Evolutionary conservation across 768 basidiomycete species (phyloP).

Genomic region (Podaxis pistillaris): DNA sequence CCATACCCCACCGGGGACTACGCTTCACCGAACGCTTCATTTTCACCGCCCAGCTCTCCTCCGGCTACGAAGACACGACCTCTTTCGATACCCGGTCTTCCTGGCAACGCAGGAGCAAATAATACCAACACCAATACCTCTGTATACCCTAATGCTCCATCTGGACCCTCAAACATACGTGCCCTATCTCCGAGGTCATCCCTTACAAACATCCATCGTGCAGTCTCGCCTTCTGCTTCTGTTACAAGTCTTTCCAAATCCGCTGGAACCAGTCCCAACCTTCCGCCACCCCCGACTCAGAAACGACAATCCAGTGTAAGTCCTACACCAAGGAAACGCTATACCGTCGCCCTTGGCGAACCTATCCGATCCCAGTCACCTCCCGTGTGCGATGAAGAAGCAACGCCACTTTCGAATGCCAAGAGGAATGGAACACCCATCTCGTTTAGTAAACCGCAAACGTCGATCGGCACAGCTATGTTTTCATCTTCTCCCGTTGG

Average conservation of each 20-base stretch:
- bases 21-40: conserved; percentile 56
- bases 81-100: conserved; percentile 45
- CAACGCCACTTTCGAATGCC: not conserved
- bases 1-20: conserved; percentile 88
- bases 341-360: conserved; percentile 81
- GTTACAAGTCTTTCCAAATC: conserved; percentile 9
- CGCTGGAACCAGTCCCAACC: conserved; percentile 21
- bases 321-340: conserved; percentile 79
- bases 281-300: conserved; percentile 41
- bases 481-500: conserved; percentile 37
- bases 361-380: conserved; percentile 45
- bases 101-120: conserved; percentile 21
- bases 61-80: conserved; percentile 48
- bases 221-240: conserved; percentile 9
- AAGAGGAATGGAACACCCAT: conserved; percentile 18
- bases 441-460: conserved; percentile 21
- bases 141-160: conserved; percentile 29
- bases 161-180: conserved; percentile 22
- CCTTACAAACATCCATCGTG: conserved; percentile 11
- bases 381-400: conserved; percentile 18
- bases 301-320: conserved; percentile 56
- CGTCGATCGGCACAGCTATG: conserved; percentile 38
- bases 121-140: conserved; percentile 19
- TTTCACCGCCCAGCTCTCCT: conserved; percentile 43
- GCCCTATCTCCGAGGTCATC: conserved; percentile 15